Base-by-base conservation (phyloP, 768 basidiomycete species). In the Russula dissimulans region DNA sequence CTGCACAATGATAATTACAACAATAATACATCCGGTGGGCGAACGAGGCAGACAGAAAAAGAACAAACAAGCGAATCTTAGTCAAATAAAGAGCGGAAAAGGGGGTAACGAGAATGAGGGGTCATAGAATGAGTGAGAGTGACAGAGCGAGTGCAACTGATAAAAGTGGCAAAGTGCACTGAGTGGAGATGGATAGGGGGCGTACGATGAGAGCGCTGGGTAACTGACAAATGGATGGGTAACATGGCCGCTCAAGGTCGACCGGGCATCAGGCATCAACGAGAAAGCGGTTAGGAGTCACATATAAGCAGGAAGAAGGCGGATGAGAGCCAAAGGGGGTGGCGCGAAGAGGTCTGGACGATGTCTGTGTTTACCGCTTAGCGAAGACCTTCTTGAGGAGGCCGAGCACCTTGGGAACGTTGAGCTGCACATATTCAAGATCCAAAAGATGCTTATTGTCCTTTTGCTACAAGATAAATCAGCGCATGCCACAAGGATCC, bases 361-460 rank as follows among this genome's bases (percentile, higher is more conserved):
- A 39, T 42, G n/a, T 12, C 14, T 17, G 22, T 12, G 26, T 62
- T 86, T 75, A 90, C 73, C 90, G 87, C 76, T 90, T 91, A 22
- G 87, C 86, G 69, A 93, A 92, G 64, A 95, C 92, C 77, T 95
- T 95, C 79, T 92, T 95, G 69, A 95, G 78, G 57, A 97, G 81
- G 34, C 84, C 88, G 39, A 97, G 78, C 51, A 97, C 92, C 74
- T 97, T 97, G 0, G 91, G 91, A 32, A 98, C 95, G 71, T 97
- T 95, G 63, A 97, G 77, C 73, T 97, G 92, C 59, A 97, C 95
- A 70, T 99, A 98, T 76, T 98, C 97, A 64, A 99, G 78, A 75
- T 99, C 97, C 64, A 99, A 76, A 38, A 95, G 78, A 68, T 95
- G 92, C 68, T 97, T 95, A 76, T 95, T 95, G 73, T 99, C 95